phyloP scores from a whole-genome alignment of 768 basidiomycete species.

The Xerocomellus chrysenteron region DNA sequence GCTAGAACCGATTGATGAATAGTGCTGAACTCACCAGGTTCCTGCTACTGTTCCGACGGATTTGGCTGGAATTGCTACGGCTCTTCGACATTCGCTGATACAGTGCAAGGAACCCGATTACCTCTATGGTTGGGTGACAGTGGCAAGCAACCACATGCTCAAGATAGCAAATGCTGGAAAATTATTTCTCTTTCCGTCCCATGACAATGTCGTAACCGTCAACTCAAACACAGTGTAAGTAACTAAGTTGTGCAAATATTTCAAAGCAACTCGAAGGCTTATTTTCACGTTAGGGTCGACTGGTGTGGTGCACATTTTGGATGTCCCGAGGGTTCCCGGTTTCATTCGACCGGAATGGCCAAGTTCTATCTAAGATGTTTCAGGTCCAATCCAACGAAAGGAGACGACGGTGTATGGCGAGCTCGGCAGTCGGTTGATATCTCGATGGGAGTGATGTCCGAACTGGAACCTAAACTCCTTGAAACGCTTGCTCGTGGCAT shows the following conservation, averaged over 20 bases:
- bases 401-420: conserved; percentile 18
- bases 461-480: conserved; percentile 18
- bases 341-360: conserved; percentile 12
- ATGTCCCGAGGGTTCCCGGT: conserved; percentile 16
- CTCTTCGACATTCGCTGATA: conserved; percentile 17
- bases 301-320: conserved; percentile 25
- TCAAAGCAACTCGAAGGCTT: not conserved
- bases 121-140: conserved; percentile 18
- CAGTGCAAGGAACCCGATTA: conserved; percentile 14
- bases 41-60: conserved; percentile 16
- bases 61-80: conserved; percentile 16
- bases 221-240: conserved; percentile 24
- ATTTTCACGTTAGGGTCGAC: conserved; percentile 15
- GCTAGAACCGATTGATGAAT: not conserved
- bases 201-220: conserved; percentile 10
- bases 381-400: conserved; percentile 22
- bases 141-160: conserved; percentile 22
- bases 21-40: not conserved
- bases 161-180: conserved; percentile 16
- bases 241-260: not conserved
- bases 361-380: conserved; percentile 27
- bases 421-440: conserved; percentile 20
- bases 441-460: conserved; percentile 23
- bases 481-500: conserved; percentile 13
- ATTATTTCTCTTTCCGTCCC: conserved; percentile 11